phyloP scores from a whole-genome alignment of 2,329 filamentous ascomycete genomes.

The Orbilia blumenaviensis region DNA sequence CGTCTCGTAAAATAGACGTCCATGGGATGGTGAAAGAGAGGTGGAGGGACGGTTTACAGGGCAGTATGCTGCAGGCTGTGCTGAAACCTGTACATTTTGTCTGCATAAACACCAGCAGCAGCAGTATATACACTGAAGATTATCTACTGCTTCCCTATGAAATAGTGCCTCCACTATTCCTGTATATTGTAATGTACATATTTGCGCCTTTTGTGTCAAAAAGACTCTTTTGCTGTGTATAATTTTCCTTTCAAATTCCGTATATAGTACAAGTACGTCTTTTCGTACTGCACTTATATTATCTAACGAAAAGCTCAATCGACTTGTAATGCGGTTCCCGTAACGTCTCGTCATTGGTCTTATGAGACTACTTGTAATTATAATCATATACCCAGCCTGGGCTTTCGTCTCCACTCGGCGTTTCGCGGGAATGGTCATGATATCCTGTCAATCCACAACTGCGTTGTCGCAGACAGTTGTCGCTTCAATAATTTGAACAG shows the following conservation, averaged over 20 bases:
- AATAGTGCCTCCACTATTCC: conserved; percentile 3
- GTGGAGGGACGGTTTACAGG: neutral
- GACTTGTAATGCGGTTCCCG: no score
- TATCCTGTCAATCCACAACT: no score
- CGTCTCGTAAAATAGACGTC: conserved; percentile 63
- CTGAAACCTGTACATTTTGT: conserved; percentile 10
- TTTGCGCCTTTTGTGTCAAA: conserved; percentile 3
- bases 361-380: no score
- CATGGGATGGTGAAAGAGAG: neutral
- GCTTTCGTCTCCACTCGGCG: no score
- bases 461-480: no score
- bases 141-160: neutral
- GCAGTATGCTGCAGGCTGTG: neutral
- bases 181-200: conserved; percentile 53
- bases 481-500: no score
- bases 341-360: no score
- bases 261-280: no score
- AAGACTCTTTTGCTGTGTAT: conserved; percentile 21
- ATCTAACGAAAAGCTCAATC: no score
- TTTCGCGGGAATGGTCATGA: no score
- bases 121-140: neutral
- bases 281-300: no score
- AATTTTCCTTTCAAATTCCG: neutral
- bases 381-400: no score
- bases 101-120: neutral